Percentiles rank a stretch among this genome's conserved stretches.
These are phyloP conservation scores for Sclerotinia subarctica DNA, from an alignment of 2,329 filamentous ascomycete species.

Conservation along the genomic window DNA sequence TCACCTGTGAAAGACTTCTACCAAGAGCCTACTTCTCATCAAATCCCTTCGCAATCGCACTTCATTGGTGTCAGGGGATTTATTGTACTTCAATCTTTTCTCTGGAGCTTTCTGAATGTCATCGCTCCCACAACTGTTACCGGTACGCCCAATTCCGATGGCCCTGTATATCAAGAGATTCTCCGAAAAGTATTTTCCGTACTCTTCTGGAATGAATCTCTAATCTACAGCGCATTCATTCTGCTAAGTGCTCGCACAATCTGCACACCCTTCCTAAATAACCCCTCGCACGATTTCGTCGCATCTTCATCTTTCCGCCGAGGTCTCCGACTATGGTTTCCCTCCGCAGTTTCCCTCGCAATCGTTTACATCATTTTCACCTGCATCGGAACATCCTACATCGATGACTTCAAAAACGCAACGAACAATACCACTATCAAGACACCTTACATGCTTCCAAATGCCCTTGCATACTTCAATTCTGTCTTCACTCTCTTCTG, in stretches of 20 bases:
- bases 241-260: slow-evolving; percentile 45
- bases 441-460: slow-evolving; percentile 39
- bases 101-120: slow-evolving; percentile 46
- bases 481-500: slow-evolving; percentile 48
- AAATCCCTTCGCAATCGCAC: slow-evolving; percentile 17
- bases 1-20: slow-evolving; percentile 7
- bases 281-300: slow-evolving; percentile 38
- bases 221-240: slow-evolving; percentile 47
- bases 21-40: slow-evolving; percentile 11
- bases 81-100: slow-evolving; percentile 44
- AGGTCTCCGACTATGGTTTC: slow-evolving; percentile 43
- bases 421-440: slow-evolving; percentile 42
- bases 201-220: slow-evolving; percentile 44
- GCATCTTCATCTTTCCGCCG: slow-evolving; percentile 45
- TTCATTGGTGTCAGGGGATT: slow-evolving; percentile 46
- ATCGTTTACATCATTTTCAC: slow-evolving; percentile 42
- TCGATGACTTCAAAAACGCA: slow-evolving; percentile 40
- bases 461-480: slow-evolving; percentile 45
- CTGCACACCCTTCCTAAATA: slow-evolving; percentile 43
- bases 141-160: slow-evolving; percentile 38
- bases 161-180: slow-evolving; percentile 42
- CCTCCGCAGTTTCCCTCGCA: slow-evolving; percentile 43
- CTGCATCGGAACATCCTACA: slow-evolving; percentile 38
- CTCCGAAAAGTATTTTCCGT: slow-evolving; percentile 46
- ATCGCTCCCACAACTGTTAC: slow-evolving; percentile 45